These are phyloP conservation scores for Candida broadrunensis DNA, from an alignment of 805 yeast species.

Conservation along the genomic window DNA sequence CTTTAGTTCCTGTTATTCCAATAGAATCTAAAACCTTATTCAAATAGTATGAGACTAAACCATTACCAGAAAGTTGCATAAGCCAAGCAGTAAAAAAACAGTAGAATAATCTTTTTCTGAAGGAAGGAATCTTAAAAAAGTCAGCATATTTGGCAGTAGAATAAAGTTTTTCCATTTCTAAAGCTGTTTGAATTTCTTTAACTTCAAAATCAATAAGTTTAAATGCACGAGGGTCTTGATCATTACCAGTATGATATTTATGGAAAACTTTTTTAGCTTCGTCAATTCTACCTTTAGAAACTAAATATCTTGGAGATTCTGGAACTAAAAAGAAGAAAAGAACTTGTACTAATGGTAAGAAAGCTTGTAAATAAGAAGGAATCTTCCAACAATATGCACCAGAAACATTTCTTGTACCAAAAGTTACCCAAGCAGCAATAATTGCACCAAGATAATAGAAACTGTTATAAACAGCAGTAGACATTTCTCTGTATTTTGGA, in stretches of 20 bases:
- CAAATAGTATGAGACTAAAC: conserved; percentile 50
- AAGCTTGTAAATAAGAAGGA: conserved; percentile 51
- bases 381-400: conserved; percentile 49
- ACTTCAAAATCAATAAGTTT: conserved; percentile 34
- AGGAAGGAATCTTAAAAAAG: conserved; percentile 34
- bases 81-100: conserved; percentile 28
- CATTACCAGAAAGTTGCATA: conserved; percentile 51
- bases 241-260: conserved; percentile 38
- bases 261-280: conserved; percentile 42
- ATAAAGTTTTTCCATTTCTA: conserved; percentile 37
- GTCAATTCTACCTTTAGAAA: conserved; percentile 38
- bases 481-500: conserved; percentile 41
- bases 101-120: conserved; percentile 42
- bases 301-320: conserved; percentile 47
- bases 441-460: conserved; percentile 54
- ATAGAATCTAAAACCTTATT: conserved; percentile 48
- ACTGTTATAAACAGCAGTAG: conserved; percentile 46
- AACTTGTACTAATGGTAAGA: conserved; percentile 43
- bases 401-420: conserved; percentile 38
- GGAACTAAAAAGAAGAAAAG: conserved; percentile 38
- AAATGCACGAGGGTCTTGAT: conserved; percentile 20
- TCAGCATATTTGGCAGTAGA: conserved; percentile 32
- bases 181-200: conserved; percentile 35
- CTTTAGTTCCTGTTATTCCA: conserved; percentile 47
- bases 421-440: conserved; percentile 50